Evolutionary conservation across 1,284 basidiomycete genomes (phyloP).

Genomic region (Apiotrichum mycotoxinovorans): DNA sequence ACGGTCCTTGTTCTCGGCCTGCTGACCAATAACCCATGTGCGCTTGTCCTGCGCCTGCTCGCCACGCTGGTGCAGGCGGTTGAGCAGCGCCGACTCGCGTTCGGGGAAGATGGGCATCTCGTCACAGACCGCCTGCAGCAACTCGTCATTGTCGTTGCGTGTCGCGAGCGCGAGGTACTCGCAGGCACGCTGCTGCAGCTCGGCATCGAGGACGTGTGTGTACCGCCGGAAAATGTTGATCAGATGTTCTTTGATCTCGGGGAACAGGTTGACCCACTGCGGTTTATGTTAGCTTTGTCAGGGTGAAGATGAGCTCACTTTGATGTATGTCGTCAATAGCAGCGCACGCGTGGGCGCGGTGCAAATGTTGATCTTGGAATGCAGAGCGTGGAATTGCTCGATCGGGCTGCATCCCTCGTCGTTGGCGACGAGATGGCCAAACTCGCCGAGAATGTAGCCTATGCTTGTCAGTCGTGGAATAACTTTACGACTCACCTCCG

Average conservation of each 20-base stretch:
- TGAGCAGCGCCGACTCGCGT: constrained; percentile 82
- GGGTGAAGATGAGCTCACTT: constrained; percentile 56
- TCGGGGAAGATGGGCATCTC: constrained; percentile 99
- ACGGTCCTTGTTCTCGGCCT: constrained; percentile 78
- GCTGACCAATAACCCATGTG: constrained; percentile 92
- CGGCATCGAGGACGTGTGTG: constrained; percentile 93
- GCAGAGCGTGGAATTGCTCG: constrained; percentile 91
- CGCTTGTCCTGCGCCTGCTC: constrained; percentile 88
- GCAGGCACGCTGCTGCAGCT: constrained; percentile 96
- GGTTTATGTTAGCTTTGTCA: neutral
- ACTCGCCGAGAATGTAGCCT: constrained; percentile 89
- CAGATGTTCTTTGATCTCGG: constrained; percentile 93
- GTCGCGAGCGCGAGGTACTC: constrained; percentile 85
- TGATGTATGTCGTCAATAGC: constrained; percentile 94
- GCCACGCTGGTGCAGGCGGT: constrained; percentile 79
- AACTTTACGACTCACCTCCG: constrained; percentile 57
- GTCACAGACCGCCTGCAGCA: constrained; percentile 91
- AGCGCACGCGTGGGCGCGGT: constrained; percentile 87
- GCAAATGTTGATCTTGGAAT: constrained; percentile 94
- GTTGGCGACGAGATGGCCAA: constrained; percentile 92
- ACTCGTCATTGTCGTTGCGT: constrained; percentile 79
- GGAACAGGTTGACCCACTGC: constrained; percentile 84
- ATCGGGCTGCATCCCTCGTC: constrained; percentile 86
- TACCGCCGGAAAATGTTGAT: constrained; percentile 96
- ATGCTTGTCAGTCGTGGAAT: neutral